Evolutionary conservation across 768 basidiomycete species (phyloP), one percentile per base, ranked within the genome.

Genomic region (Russula virescens): DNA sequence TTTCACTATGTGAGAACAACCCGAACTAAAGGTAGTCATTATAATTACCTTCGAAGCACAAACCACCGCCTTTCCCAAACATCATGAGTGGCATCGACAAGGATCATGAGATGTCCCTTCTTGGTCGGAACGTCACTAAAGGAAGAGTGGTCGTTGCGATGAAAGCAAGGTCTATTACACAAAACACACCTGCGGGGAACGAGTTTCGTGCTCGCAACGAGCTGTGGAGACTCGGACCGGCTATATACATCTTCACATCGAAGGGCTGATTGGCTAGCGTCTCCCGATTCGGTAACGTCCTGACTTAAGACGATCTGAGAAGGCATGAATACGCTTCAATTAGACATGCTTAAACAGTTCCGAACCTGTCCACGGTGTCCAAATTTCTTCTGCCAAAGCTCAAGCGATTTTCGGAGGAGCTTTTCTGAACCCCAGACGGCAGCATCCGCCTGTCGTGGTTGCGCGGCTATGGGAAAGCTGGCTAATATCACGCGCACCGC

Each of bases 1-100:
- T 95, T 62, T 62, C 31, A 40, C n/a, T 4, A n/a, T 42, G 34
- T 52, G 25, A 53, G 55, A 64, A 45, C 21, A 43, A 8, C 31
- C 34, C 11, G 18, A 52, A 25, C 23, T 55, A 19, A 62, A 35
- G 21, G 43, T 16, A 45, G 58, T 45, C 25, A 58, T 61, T 45
- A 19, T 21, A 26, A 53, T 47, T 60, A 94, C 94, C 94, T 83
- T 72, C 86, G 83, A 11, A 98, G 79, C 18, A 94, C 89, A 72
- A 94, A 94, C 86, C 89, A 94, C 59, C 86, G 78, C 70, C 81
- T 84, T 69, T 84, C 83, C 97, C 97, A 99, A 34, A 77, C 73
- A 69, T 93, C 84, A 69, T 83, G 84, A 47, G 81, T 83, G 13
- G 94, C 91, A 71, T 98, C 87, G 28, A 80, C 82, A 67, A 98